A percentile compares a stretch with the other conserved stretches of the same genome.
Evolutionary conservation across 1,284 basidiomycete genomes (phyloP).

Genomic region (Ceratobasidium sp.): DNA sequence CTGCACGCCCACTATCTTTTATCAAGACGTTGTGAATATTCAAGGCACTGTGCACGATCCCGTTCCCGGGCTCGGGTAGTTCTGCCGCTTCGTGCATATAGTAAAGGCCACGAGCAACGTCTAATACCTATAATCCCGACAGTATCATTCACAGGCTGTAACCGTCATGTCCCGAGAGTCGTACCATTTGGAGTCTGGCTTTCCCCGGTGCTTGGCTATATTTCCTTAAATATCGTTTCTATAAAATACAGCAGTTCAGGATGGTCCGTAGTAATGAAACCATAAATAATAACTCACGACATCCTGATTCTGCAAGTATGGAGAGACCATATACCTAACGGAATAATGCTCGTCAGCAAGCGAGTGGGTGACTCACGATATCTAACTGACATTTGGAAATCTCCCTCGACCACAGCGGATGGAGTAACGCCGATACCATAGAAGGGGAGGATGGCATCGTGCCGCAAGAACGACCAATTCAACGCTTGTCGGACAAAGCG

Average conservation of each 20-base stretch:
- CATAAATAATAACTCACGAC: not conserved
- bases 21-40: constrained; percentile 38
- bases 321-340: constrained; percentile 31
- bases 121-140: not conserved
- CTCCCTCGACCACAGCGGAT: not conserved
- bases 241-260: not conserved
- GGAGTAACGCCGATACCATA: constrained; percentile 24
- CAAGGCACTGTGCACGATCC: constrained; percentile 32
- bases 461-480: constrained; percentile 36
- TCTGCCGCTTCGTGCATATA: constrained; percentile 31
- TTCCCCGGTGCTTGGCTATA: not conserved
- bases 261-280: no score
- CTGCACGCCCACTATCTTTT: constrained; percentile 38
- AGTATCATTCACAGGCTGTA: not conserved
- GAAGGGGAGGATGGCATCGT: constrained; percentile 42
- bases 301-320: constrained; percentile 23
- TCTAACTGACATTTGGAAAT: constrained; percentile 34
- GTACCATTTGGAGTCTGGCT: constrained; percentile 31
- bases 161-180: not conserved
- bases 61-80: constrained; percentile 12
- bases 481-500: constrained; percentile 30
- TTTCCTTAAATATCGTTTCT: constrained; percentile 34
- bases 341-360: not conserved
- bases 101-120: constrained; percentile 34
- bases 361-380: no score